Base-by-base conservation (phyloP, 768 basidiomycete genomes). In the Agaricus sinodeliciosus region DNA sequence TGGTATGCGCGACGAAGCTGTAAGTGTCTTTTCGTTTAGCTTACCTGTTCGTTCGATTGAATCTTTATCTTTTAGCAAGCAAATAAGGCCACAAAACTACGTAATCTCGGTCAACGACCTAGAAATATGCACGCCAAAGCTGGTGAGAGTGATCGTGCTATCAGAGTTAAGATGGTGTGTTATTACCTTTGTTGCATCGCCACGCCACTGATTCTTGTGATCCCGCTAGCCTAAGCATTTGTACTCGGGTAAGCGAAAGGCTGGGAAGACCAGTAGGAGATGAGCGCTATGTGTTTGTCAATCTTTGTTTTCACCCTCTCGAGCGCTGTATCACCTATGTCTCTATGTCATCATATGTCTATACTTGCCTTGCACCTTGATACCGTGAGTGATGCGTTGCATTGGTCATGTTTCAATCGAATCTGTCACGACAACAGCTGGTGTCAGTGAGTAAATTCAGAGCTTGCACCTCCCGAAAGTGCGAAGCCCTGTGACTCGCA, bases 81-180 rank as follows among this genome's bases (percentile, higher is more conserved):
- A 28, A 74, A 81, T 55, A 86, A 85, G 64, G 90, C 95, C 15
- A 71, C 80, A 66, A 82, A 86, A 63, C 75, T 97, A 54, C 87
- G 90, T 59, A 90, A 91, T 62, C 79, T 95, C 50, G 86, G 85
- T 5, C 93, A 95, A 66, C 78, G 95, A 59, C 80, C 79, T 49
- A 86, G 92, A 55, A 95, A 95, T 67, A 82, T 83, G 76, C 77
- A 84, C 41, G 95, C 92, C 22, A 91, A 87, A 65, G 94, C 94
- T 36, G 90, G 90, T 54, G 95, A 99, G 77, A 76, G 81, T 54
- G 92, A 94, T 72, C 83, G 90, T 58, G 78, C 78, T 9, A 92
- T 92, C 71, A 78, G 72, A 63, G 77, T 76, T 57, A 91, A 91
- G 78, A 91, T 87, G 89, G 90, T 90, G 48, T 11, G 77, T 72